Percentiles rank a stretch among this genome's conserved stretches.
phyloP scores from a whole-genome alignment of 441 rosid species.

The Melastoma candidum region DNA sequence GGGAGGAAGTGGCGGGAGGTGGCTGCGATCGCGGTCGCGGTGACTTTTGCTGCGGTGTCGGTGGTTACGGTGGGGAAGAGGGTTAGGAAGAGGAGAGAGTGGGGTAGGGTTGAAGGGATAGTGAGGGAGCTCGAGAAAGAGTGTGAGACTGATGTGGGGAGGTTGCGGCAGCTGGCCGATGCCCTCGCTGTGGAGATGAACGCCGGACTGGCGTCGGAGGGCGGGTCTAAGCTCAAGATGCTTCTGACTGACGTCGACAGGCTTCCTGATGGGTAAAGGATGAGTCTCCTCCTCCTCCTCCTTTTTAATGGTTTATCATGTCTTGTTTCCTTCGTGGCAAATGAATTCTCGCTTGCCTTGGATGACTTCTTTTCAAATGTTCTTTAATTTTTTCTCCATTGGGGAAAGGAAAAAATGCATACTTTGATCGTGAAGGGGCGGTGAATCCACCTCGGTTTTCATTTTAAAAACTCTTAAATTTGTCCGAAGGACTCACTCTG shows the following conservation, averaged over 20 bases:
- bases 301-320: neutral
- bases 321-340: constrained; percentile 1
- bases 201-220: constrained; percentile 97
- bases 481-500: no score
- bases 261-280: constrained; percentile 68
- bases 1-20: constrained; percentile 37
- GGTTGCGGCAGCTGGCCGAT: constrained; percentile 72
- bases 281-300: neutral
- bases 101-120: constrained; percentile 59
- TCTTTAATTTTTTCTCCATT: no score
- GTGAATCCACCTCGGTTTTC: no score
- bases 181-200: constrained; percentile 97
- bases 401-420: no score
- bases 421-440: no score
- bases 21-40: constrained; percentile 57
- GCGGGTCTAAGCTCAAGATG: constrained; percentile 96
- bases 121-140: constrained; percentile 67
- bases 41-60: constrained; percentile 67
- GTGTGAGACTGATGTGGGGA: constrained; percentile 63
- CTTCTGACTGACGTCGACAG: constrained; percentile 74
- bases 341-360: constrained; percentile 1
- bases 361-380: no score
- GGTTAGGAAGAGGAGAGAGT: constrained; percentile 51
- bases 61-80: constrained; percentile 52
- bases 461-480: no score